Evolutionary conservation across 176 grass and related monocot genomes (phyloP).

Genomic region (Carex littledalei): DNA sequence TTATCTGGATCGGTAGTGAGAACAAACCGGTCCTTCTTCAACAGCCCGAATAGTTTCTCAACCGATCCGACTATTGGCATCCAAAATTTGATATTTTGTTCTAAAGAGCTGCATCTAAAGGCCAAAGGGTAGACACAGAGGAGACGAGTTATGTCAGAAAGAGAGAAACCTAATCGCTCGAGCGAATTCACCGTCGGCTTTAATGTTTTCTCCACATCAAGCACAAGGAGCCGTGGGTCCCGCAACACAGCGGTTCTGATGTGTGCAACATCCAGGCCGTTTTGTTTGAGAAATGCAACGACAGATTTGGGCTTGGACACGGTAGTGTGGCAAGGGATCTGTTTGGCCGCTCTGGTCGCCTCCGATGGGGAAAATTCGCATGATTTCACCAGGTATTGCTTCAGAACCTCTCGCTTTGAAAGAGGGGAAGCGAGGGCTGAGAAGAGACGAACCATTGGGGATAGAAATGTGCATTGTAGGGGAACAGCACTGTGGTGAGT

Average conservation of each 20-base stretch:
- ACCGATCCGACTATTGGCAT: neutral
- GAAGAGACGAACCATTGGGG: neutral
- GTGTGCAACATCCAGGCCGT: neutral
- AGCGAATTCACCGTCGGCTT: neutral
- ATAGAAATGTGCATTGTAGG: neutral
- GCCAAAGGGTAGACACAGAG: neutral
- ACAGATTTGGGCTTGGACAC: conserved; percentile 3
- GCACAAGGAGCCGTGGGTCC: conserved; percentile 11
- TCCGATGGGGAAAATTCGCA: neutral
- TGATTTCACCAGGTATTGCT: neutral
- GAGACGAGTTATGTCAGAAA: neutral
- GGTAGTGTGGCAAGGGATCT: neutral
- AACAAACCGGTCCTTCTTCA: conserved; percentile 6
- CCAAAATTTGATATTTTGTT: conserved; percentile 14
- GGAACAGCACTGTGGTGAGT: neutral
- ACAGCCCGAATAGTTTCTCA: neutral
- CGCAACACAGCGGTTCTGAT: neutral
- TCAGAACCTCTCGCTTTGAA: neutral
- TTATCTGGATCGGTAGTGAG: neutral
- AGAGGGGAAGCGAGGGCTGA: neutral
- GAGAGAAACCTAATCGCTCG: neutral
- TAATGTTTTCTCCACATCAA: neutral
- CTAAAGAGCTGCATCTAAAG: neutral
- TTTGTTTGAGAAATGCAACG: neutral
- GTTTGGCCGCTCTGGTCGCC: neutral